Evolutionary conservation across 202 grass and related monocot species (phyloP), one percentile per base, ranked within the genome.

Genomic region (Saccharum hybrid): DNA sequence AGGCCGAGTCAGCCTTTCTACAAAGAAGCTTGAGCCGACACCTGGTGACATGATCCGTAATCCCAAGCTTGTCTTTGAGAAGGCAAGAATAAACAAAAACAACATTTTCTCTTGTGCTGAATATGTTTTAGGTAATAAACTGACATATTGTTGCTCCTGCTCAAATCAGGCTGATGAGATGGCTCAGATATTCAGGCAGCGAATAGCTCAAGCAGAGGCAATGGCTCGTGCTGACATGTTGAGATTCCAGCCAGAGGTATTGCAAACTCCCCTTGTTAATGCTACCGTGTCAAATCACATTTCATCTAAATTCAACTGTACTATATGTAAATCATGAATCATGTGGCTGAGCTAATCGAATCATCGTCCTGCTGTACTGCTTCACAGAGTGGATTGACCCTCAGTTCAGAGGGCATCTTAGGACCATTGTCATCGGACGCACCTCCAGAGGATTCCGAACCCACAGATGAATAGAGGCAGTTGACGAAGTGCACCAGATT

Each of bases 21-120:
- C 96, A 15, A 99, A 96, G 81, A 99, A 94, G 76, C 89, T 99
- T 65, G 96, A 99, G 83, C 93, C 93, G 66, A 94, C 91, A 51
- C 96, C 96, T 80, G 96, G 96, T 39, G 96, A 96, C 86, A 99
- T 99, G 96, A 99, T 99, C 73, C 89, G 91, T n/a, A 99, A 99
- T 45, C 96, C 93, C 7, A 91, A 90, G 80, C 89, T 99, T 77
- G 93, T 99, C 80, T 96, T 96, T 28, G 96, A 96, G 63, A 99
- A 96, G 96, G 96, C 85, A 71, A 31, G 69, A 76, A 74, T n/a
- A 14, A 39, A 6, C 61, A 74, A 7, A 59, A 75, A 1, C 13
- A 76, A 5, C 57, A 14, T 75, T 15, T 51, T 7, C 16, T 7
- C n/a, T 23, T 75, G 43, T 83, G n/a, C 45, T 81, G 56, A 69